phyloP scores from a whole-genome alignment of 2,329 filamentous ascomycete genomes.

The Ampelomyces quisqualis region DNA sequence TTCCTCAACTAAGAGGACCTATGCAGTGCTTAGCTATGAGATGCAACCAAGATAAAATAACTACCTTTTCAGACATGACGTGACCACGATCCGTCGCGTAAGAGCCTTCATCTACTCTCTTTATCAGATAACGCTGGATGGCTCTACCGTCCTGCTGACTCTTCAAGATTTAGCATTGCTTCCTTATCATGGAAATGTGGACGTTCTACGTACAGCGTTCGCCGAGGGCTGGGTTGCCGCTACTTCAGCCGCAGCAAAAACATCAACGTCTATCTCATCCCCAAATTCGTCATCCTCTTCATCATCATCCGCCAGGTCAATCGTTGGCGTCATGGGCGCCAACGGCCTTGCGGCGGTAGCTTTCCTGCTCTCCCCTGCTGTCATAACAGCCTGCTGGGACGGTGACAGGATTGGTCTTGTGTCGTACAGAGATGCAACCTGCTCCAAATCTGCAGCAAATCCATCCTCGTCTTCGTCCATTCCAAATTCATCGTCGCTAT shows the following conservation, averaged over 20 bases:
- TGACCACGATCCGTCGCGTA: constrained; percentile 66
- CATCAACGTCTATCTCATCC: constrained; percentile 70
- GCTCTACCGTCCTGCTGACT: constrained; percentile 69
- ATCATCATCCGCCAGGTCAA: constrained; percentile 42
- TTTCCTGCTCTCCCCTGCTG: constrained; percentile 1
- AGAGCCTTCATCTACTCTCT: constrained; percentile 67
- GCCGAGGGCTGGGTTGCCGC: constrained; percentile 67
- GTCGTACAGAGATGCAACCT: constrained; percentile 59
- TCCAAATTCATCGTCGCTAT: constrained; percentile 49
- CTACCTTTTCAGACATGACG: constrained; percentile 69
- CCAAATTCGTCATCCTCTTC: constrained; percentile 69
- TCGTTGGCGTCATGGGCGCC: constrained; percentile 17
- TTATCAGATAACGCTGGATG: constrained; percentile 85
- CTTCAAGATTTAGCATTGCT: constrained; percentile 63
- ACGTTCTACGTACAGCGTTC: constrained; percentile 55
- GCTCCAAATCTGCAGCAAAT: constrained; percentile 59
- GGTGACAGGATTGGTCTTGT: constrained; percentile 35
- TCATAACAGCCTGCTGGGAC: constrained; percentile 4
- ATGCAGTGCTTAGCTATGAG: constrained; percentile 1
- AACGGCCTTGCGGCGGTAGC: constrained; percentile 4
- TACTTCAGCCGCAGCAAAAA: constrained; percentile 65
- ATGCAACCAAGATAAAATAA: too few relatives aligned
- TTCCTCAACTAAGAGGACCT: constrained; percentile 80
- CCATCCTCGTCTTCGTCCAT: constrained; percentile 51
- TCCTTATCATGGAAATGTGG: constrained; percentile 16